Evolutionary conservation across 805 yeast species (phyloP), one percentile per base, ranked within the genome.

Genomic region (Cyberlindnera xishuangbannaensis): DNA sequence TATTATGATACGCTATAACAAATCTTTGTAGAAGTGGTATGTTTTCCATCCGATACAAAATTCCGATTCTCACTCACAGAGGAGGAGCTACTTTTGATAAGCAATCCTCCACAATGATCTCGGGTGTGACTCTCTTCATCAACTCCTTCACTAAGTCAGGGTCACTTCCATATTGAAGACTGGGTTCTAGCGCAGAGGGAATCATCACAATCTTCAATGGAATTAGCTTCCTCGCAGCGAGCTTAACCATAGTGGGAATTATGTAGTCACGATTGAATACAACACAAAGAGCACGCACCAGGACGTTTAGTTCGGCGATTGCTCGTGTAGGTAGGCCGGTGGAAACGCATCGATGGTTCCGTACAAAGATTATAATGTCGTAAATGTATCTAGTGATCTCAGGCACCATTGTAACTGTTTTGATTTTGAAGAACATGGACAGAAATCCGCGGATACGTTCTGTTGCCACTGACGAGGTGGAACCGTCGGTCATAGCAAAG

Each of bases 161-260:
- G 40, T 76, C 79, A 27, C 80, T 68, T 2, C 84, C 83, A 55
- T 74, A 78, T 27, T 63, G 55, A 20, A 75, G 47, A 3, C 75
- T 59, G 0, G 77, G 68, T 43, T 78, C 84, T 17, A 69, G 62
- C 13, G 56, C 56, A 0, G 73, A 58, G 3, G 48, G 37, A 3
- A 61, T 43, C 15, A 72, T 34, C 8, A 51, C 53, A 6, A 78
- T 54, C 28, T 67, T 63, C 24, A 71, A 50, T 0, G 83, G 80
- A 12, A 74, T 51, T 11, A 69, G 39, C 36, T 68, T 67, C 16
- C 64, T 56, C 1, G 72, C 71, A 0, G 79, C 75, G 14, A 64
- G 41, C 19, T 70, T 66, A 9, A 75, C 75, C 33, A 74, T 57
- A 1, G 67, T 50, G 0, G 85, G 84, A 0, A 76, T 67, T 1